phyloP scores from a whole-genome alignment of 345 rosid species.

The Gossypium bickii region DNA sequence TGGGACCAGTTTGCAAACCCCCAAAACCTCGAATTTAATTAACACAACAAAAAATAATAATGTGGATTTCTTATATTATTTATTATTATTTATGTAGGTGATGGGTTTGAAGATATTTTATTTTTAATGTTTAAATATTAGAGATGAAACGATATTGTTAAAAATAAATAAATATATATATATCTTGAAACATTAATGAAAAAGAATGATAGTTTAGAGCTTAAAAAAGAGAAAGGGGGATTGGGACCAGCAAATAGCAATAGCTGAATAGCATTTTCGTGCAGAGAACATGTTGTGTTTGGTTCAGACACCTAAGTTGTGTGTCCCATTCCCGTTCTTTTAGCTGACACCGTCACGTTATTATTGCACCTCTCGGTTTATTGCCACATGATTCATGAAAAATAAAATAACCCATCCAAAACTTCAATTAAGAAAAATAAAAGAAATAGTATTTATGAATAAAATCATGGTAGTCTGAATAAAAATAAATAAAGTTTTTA shows the following conservation, averaged over 20 bases:
- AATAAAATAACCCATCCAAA: neutral
- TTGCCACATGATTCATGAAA: neutral
- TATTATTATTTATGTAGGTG: no score
- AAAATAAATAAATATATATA: no score
- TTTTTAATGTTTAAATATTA: no score
- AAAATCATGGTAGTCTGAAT: no score
- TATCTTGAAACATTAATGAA: no score
- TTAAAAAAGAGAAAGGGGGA: neutral
- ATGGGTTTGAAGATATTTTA: no score
- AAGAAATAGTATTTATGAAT: no score
- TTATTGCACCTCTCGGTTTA: neutral
- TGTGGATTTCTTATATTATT: no score
- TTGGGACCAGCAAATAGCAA: slow-evolving; percentile 7
- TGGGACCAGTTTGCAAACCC: slow-evolving; percentile 18
- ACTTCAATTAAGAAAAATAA: neutral
- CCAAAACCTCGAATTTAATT: neutral
- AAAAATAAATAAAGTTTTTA: no score
- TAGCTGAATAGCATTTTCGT: neutral
- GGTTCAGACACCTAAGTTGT: slow-evolving; percentile 4
- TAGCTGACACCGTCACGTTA: slow-evolving; percentile 18
- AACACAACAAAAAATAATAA: neutral
- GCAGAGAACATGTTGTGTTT: slow-evolving; percentile 8
- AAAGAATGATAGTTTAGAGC: neutral
- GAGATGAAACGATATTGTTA: no score
- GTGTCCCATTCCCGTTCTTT: slow-evolving; percentile 17